A percentile compares a stretch with the other conserved stretches of the same genome.
Conservation (phyloP, 768 basidiomycete genomes). For the Trametes villosa region DNA sequence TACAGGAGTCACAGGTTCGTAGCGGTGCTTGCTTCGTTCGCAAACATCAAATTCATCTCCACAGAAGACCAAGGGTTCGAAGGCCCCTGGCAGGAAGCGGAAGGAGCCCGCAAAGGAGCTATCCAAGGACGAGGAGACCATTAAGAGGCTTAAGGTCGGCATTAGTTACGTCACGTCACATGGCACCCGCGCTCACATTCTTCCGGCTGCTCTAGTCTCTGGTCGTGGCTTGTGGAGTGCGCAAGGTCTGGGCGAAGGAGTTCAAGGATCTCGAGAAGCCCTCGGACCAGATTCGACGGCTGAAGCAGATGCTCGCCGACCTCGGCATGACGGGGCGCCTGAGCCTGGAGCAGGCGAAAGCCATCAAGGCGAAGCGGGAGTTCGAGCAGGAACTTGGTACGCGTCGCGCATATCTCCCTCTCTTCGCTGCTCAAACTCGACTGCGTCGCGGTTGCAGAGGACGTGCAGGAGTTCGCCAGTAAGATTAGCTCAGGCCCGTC, state of each 20-base stretch:
- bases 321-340: conserved; percentile 82
- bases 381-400: conserved; percentile 77
- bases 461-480: conserved; percentile 72
- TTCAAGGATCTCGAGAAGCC: conserved; percentile 62
- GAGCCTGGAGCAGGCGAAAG: conserved; percentile 81
- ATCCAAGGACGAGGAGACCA: conserved; percentile 70
- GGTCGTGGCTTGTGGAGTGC: conserved; percentile 74
- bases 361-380: conserved; percentile 74
- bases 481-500: conserved; percentile 44
- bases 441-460: conserved; percentile 51
- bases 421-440: not conserved
- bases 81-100: conserved; percentile 39
- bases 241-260: conserved; percentile 77
- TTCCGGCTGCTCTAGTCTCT: conserved; percentile 50
- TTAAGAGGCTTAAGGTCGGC: conserved; percentile 73
- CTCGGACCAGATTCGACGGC: conserved; percentile 64
- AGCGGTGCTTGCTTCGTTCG: too few relatives aligned
- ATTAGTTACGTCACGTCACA: not conserved
- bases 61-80: conserved; percentile 24
- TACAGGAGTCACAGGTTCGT: not conserved
- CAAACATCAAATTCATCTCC: too few relatives aligned
- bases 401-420: conserved; percentile 27
- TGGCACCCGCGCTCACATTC: not conserved
- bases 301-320: conserved; percentile 66
- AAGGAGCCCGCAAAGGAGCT: conserved; percentile 32